Evolutionary conservation across 495 filamentous ascomycete genomes (phyloP).

Genomic region (Penicillium ucsense): DNA sequence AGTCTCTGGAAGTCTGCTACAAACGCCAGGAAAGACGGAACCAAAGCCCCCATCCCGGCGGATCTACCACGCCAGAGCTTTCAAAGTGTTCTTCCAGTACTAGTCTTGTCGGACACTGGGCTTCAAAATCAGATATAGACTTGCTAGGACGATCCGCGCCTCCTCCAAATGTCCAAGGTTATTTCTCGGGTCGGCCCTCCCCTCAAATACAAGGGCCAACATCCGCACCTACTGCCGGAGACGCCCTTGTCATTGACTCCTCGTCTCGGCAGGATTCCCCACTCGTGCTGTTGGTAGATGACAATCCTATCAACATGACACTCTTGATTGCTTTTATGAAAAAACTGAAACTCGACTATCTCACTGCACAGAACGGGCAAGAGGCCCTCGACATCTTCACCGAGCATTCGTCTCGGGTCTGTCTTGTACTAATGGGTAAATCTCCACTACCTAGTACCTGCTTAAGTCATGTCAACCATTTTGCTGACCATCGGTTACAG

Average conservation of each 20-base stretch:
- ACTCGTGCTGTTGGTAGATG: background rate
- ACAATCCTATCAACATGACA: constrained; percentile 27
- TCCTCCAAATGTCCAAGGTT: constrained; percentile 13
- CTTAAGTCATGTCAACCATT: background rate
- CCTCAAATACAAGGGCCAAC: no score
- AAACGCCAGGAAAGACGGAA: constrained; percentile 7
- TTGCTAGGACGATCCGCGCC: constrained; percentile 1
- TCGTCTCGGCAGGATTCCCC: background rate
- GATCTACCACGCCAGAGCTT: constrained; percentile 9
- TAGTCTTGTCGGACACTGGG: constrained; percentile 4
- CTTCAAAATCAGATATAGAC: background rate
- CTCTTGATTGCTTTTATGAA: constrained; percentile 8
- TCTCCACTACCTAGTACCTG: background rate
- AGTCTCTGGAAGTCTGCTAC: constrained; percentile 16
- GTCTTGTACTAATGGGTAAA: constrained; percentile 42
- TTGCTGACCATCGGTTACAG: constrained; percentile 17
- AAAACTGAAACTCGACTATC: background rate
- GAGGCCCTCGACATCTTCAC: constrained; percentile 43
- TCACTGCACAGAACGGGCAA: constrained; percentile 31
- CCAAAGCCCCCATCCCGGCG: background rate
- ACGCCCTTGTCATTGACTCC: no score
- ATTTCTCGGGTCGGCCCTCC: background rate
- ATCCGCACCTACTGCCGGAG: no score
- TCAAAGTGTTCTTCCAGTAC: constrained; percentile 13
- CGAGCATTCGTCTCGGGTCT: constrained; percentile 17